phyloP scores from a whole-genome alignment of 1,139 yeast genomes.

The Debaryomyces psychrophilus region DNA sequence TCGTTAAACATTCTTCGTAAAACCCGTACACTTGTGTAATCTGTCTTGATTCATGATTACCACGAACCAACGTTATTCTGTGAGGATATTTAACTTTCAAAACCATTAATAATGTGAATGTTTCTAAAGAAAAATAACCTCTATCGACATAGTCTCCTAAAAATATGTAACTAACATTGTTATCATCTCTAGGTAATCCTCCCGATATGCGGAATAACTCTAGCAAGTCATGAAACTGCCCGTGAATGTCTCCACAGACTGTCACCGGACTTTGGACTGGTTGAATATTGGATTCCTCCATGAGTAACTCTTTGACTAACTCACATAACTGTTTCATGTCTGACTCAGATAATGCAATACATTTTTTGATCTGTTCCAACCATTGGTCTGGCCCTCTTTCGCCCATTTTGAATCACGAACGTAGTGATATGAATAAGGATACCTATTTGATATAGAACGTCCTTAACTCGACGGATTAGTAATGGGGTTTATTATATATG shows the following conservation, averaged over 20 bases:
- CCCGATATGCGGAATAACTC: constrained; percentile 92
- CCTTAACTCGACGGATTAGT: not conserved
- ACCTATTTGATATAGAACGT: not conserved
- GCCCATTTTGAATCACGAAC: constrained; percentile 42
- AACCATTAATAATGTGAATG: constrained; percentile 90
- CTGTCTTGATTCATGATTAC: constrained; percentile 93
- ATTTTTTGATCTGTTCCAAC: constrained; percentile 91
- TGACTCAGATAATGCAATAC: constrained; percentile 84
- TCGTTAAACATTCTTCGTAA: constrained; percentile 88
- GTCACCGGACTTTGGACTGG: constrained; percentile 98
- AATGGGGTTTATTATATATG: not conserved
- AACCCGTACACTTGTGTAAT: constrained; percentile 94
- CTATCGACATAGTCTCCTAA: constrained; percentile 97
- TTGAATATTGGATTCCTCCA: constrained; percentile 85
- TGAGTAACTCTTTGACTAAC: constrained; percentile 79
- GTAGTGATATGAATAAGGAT: not conserved
- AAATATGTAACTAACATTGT: constrained; percentile 67
- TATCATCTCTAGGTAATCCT: constrained; percentile 71
- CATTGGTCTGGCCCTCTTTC: constrained; percentile 94
- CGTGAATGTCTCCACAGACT: constrained; percentile 98
- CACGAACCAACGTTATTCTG: constrained; percentile 85
- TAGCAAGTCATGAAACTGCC: constrained; percentile 92
- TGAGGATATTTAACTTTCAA: constrained; percentile 86
- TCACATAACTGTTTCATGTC: constrained; percentile 98
- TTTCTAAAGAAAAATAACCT: constrained; percentile 91